Base-by-base conservation (phyloP, 2,329 filamentous ascomycete genomes). In the Juglanconis oblonga region DNA sequence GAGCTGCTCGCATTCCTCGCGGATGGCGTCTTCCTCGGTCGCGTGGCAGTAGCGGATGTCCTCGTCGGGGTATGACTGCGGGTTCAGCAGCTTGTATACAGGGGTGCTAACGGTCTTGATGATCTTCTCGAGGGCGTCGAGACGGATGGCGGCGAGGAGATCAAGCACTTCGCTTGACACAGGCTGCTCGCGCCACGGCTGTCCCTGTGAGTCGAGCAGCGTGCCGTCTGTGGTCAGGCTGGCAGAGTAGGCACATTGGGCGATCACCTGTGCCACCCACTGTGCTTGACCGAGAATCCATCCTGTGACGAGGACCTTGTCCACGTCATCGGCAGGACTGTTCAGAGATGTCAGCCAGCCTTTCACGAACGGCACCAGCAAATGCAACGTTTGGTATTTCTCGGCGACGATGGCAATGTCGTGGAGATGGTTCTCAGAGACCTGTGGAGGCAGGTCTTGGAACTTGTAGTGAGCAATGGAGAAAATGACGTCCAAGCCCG, bases 391-490 rank as follows among this genome's bases (percentile, higher is more conserved):
- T n/a, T 65, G 51, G 52, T 64, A 67, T 52, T 66, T 67, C 24
- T 68, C 61, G 3, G 62, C 62, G 2, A 67, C 59, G 3, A 55
- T 36, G 11, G 66, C 67, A 32, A 68, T 49, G 13, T 49, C 54
- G 49, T 65, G 64, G 29, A 69, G 59, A n/a, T 66, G 50, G 31
- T 45, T 35, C n/a, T 66, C 47, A 3, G 58, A 48, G 3, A 57
- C 63, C 8, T 60, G 62, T 9, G 29, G 10, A 1, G 62, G 62
- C 10, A 69, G 47, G 11, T 66, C 62, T 38, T 66, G 65, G 51
- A 65, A 69, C 51, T 67, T 65, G 58, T 64, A 66, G 47, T 69
- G 67, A 9, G 64, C 63, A 17, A 69, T 63, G 2, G 66, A 67
- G 33, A 69, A 63, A 29, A 68, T 38, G 14, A 66, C 40, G 14